phyloP scores from a whole-genome alignment of 106 monocot species.

The Dioscorea alata region DNA sequence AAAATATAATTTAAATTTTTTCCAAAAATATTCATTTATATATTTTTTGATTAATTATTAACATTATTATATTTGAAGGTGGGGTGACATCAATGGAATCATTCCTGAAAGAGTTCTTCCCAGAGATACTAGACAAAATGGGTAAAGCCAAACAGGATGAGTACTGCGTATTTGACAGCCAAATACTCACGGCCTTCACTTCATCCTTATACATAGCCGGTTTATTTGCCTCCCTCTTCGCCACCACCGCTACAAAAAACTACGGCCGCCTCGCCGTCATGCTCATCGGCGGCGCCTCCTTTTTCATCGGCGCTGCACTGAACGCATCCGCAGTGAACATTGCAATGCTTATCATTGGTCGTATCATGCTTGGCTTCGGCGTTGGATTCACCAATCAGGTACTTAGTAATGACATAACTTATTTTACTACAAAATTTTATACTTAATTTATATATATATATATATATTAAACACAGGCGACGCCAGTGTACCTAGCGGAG shows the following conservation, averaged over 20 bases:
- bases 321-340: conserved; percentile 35
- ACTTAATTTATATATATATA: no score
- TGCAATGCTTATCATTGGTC: conserved; percentile 54
- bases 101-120: conserved; percentile 43
- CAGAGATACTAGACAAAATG: conserved; percentile 14
- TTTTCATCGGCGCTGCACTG: conserved; percentile 37
- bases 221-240: conserved; percentile 33
- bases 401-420: neutral
- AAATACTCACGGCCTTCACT: conserved; percentile 43
- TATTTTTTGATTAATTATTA: no score
- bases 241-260: conserved; percentile 20
- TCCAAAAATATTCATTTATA: no score
- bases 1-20: no score
- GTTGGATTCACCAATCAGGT: conserved; percentile 55
- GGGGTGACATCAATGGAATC: conserved; percentile 41
- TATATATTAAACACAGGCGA: conserved; percentile 12
- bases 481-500: conserved; percentile 46
- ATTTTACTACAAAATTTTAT: no score
- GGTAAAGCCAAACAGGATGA: conserved; percentile 11
- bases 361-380: conserved; percentile 37
- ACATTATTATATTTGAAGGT: no score
- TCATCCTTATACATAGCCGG: conserved; percentile 54
- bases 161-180: conserved; percentile 56
- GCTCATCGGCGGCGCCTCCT: conserved; percentile 31
- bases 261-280: conserved; percentile 30